Evolutionary conservation across 2,329 filamentous ascomycete genomes (phyloP).

Genomic region (Botrytis cinerea): DNA sequence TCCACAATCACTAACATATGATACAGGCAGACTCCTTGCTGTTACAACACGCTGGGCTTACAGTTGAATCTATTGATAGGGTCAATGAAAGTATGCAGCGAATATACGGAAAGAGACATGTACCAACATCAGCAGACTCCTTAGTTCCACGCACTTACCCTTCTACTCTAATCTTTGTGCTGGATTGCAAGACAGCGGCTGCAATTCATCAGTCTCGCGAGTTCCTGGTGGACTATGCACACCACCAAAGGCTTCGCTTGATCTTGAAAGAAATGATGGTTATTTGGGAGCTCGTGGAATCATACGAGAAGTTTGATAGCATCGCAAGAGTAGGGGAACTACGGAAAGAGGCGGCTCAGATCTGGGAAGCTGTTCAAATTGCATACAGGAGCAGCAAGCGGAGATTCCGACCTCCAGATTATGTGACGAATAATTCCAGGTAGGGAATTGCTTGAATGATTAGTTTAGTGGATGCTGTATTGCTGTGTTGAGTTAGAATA

Average conservation of each 20-base stretch:
- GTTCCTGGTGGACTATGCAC: not conserved
- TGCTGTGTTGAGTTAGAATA: not conserved
- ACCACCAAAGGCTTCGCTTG: not conserved
- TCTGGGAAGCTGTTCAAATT: not conserved
- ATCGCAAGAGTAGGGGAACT: not conserved
- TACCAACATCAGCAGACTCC: not conserved
- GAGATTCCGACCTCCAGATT: not conserved
- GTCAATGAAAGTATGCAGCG: not conserved
- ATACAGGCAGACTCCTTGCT: not conserved
- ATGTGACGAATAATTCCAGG: not conserved
- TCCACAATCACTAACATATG: not conserved
- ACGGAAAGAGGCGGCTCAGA: not conserved
- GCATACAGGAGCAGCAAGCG: not conserved
- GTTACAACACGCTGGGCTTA: not conserved
- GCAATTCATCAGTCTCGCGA: not conserved
- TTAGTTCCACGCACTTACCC: not conserved
- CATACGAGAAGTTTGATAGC: not conserved
- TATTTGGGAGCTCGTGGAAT: not conserved
- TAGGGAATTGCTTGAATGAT: not conserved
- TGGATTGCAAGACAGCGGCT: not conserved
- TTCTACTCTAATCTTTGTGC: not conserved
- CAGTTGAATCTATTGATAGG: not conserved
- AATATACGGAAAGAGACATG: slow-evolving; percentile 4
- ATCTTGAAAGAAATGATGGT: not conserved
- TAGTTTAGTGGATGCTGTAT: not conserved